Conservation (phyloP, 768 basidiomycete genomes). For the Mycena leptocephala region DNA sequence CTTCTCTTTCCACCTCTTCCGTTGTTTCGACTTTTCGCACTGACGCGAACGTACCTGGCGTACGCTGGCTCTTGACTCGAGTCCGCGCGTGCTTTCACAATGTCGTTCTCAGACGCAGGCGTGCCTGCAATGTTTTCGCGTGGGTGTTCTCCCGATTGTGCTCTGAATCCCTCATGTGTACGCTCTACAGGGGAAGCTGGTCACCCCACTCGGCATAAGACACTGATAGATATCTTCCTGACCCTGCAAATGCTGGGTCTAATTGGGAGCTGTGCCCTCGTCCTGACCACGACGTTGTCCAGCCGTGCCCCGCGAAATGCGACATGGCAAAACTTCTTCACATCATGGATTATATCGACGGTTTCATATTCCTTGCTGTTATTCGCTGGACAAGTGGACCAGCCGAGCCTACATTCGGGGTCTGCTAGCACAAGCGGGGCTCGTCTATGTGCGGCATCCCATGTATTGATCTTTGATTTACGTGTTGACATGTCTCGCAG, state of each 20-base stretch:
- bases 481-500: slow-evolving; percentile 14
- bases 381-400: slow-evolving; percentile 38
- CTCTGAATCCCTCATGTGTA: not conserved
- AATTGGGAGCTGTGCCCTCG: slow-evolving; percentile 39
- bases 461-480: not conserved
- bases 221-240: slow-evolving; percentile 41
- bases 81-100: slow-evolving; percentile 27
- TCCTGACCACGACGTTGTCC: slow-evolving; percentile 41
- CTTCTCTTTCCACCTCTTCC: slow-evolving; percentile 1
- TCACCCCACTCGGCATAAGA: not conserved
- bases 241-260: slow-evolving; percentile 44
- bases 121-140: slow-evolving; percentile 27
- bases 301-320: slow-evolving; percentile 40
- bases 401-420: slow-evolving; percentile 35
- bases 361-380: slow-evolving; percentile 47
- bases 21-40: slow-evolving; percentile 10
- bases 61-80: slow-evolving; percentile 31
- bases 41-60: slow-evolving; percentile 35
- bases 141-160: not conserved
- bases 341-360: slow-evolving; percentile 48
- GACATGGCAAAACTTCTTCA: slow-evolving; percentile 49
- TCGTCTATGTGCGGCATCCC: slow-evolving; percentile 43
- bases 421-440: slow-evolving; percentile 45
- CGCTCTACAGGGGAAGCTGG: slow-evolving; percentile 8
- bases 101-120: slow-evolving; percentile 33